A percentile compares a stretch with the other conserved stretches of the same genome.
Conservation (phyloP, 2,329 filamentous ascomycete genomes). For the Ophiostoma montium region DNA sequence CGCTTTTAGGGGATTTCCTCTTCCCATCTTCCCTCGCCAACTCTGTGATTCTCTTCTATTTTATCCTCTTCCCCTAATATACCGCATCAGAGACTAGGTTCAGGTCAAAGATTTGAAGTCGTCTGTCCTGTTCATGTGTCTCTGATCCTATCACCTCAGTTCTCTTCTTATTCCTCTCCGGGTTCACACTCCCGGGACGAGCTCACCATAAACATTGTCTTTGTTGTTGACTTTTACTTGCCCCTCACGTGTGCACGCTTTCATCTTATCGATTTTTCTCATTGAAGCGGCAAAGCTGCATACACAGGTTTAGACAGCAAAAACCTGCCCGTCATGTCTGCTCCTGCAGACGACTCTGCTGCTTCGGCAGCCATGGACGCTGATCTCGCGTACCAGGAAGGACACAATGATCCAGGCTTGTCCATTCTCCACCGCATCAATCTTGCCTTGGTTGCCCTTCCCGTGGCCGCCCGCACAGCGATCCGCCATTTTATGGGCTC, state of each 20-base stretch:
- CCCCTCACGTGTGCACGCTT: too few relatives aligned
- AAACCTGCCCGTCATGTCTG: neutral
- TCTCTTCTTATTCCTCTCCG: neutral
- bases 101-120: neutral
- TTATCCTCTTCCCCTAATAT: neutral
- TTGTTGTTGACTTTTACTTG: too few relatives aligned
- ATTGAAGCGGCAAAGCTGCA: too few relatives aligned
- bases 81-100: neutral
- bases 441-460: constrained; percentile 24
- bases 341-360: neutral
- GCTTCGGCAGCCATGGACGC: neutral
- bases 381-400: neutral
- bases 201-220: too few relatives aligned
- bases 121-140: neutral
- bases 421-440: constrained; percentile 24
- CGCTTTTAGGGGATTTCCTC: too few relatives aligned
- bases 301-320: neutral
- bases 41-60: too few relatives aligned
- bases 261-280: too few relatives aligned
- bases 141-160: neutral
- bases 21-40: neutral
- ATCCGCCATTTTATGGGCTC: constrained; percentile 50
- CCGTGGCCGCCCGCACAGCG: constrained; percentile 47
- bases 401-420: constrained; percentile 16
- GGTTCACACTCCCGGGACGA: neutral